A percentile compares a stretch with the other conserved stretches of the same genome.
phyloP scores from a whole-genome alignment of 495 filamentous ascomycete species.

The Xylaria venustula region DNA sequence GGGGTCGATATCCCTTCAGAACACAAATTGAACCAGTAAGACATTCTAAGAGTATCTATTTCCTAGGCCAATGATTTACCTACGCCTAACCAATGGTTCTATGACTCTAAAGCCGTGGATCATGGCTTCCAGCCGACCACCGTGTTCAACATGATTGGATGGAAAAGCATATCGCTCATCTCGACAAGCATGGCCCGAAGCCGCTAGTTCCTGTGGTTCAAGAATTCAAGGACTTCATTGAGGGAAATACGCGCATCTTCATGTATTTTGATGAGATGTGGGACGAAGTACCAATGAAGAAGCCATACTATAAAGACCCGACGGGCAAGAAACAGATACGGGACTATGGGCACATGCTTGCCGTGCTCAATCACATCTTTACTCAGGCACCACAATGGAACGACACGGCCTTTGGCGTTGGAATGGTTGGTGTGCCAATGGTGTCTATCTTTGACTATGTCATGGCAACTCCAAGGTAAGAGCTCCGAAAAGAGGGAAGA shows the following conservation, averaged over 20 bases:
- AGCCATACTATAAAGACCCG: constrained; percentile 59
- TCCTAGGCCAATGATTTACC: background rate
- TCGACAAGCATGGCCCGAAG: constrained; percentile 39
- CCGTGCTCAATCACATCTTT: constrained; percentile 62
- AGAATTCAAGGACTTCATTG: constrained; percentile 50
- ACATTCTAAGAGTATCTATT: background rate
- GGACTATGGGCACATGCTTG: constrained; percentile 64
- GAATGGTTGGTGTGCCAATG: constrained; percentile 67
- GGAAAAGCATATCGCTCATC: constrained; percentile 40
- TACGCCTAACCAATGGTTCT: background rate
- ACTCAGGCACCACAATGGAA: constrained; percentile 62
- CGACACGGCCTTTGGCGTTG: constrained; percentile 49
- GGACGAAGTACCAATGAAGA: constrained; percentile 58
- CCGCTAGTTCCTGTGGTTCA: constrained; percentile 45
- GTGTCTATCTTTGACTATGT: constrained; percentile 70
- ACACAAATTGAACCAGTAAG: constrained; percentile 35
- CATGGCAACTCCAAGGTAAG: constrained; percentile 63
- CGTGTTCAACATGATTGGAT: constrained; percentile 53
- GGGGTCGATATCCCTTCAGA: constrained; percentile 44
- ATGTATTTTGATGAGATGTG: constrained; percentile 64
- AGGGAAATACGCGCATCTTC: constrained; percentile 43
- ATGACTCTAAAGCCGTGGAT: constrained; percentile 35
- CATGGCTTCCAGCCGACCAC: constrained; percentile 55
- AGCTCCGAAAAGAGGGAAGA: background rate
- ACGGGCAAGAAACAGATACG: constrained; percentile 60